Evolutionary conservation across 2,329 filamentous ascomycete genomes (phyloP).

Genomic region (Dryadomyces quercus-mongolicae): DNA sequence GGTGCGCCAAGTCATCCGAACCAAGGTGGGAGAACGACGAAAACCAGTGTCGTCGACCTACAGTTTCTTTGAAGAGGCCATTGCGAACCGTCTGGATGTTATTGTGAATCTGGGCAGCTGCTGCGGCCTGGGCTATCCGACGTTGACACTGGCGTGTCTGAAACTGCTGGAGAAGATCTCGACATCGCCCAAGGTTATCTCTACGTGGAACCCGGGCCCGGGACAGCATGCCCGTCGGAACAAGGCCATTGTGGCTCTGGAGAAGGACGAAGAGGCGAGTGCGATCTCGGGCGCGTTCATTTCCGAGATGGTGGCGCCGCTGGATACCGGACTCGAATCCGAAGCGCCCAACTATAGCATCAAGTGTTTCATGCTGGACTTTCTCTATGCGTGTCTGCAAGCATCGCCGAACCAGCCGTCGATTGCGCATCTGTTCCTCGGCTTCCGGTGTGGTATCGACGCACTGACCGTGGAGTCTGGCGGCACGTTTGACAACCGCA

Average conservation of each 20-base stretch:
- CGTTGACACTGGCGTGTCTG: conserved; percentile 68
- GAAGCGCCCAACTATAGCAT: conserved; percentile 64
- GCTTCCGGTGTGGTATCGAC: conserved; percentile 67
- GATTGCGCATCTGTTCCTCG: conserved; percentile 81
- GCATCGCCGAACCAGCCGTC: conserved; percentile 67
- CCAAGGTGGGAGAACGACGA: conserved; percentile 46
- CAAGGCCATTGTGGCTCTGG: conserved; percentile 79
- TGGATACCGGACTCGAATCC: conserved; percentile 63
- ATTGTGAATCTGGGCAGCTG: conserved; percentile 78
- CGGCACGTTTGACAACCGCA: conserved; percentile 57
- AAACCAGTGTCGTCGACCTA: conserved; percentile 59
- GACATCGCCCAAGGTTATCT: conserved; percentile 68
- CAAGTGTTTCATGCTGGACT: conserved; percentile 75
- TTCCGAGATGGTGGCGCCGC: conserved; percentile 50
- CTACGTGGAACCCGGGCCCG: conserved; percentile 51
- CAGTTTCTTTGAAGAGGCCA: conserved; percentile 82
- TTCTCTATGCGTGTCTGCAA: conserved; percentile 69
- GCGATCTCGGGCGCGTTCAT: conserved; percentile 66
- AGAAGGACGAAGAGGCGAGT: conserved; percentile 67
- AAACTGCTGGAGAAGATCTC: conserved; percentile 77
- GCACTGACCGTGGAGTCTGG: conserved; percentile 55
- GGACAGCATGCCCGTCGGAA: conserved; percentile 56
- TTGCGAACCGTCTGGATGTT: conserved; percentile 67
- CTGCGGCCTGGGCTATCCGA: conserved; percentile 71
- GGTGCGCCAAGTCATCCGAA: conserved; percentile 65